phyloP scores from a whole-genome alignment of 1,284 basidiomycete genomes.

The Fomes fomentarius region DNA sequence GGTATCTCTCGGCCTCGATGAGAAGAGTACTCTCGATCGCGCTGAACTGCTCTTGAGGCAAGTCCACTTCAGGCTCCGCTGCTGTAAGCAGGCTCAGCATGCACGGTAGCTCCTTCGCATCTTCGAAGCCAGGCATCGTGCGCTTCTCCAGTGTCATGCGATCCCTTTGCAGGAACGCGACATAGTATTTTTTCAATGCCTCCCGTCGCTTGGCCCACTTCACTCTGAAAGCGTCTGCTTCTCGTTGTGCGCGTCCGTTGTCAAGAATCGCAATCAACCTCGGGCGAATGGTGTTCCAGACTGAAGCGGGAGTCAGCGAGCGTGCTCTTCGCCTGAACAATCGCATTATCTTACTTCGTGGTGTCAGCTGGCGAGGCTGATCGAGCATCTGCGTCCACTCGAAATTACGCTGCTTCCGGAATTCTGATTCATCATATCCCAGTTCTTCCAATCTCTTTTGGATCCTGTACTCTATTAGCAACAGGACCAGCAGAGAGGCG shows the following conservation, averaged over 20 bases:
- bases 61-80: neutral
- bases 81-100: neutral
- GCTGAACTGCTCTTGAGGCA: neutral
- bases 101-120: neutral
- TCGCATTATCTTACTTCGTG: neutral
- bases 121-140: neutral
- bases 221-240: neutral
- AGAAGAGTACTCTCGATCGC: neutral
- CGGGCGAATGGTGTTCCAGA: constrained; percentile 1
- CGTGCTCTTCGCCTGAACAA: too few relatives aligned
- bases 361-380: neutral
- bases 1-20: neutral
- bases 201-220: neutral
- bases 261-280: neutral
- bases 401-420: neutral
- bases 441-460: neutral
- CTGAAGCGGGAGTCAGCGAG: neutral
- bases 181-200: neutral
- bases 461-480: too few relatives aligned
- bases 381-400: neutral
- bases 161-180: neutral
- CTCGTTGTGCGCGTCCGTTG: neutral
- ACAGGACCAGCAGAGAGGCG: too few relatives aligned
- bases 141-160: too few relatives aligned
- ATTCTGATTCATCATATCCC: neutral